Percentiles rank a stretch among this genome's conserved stretches.
phyloP scores from a whole-genome alignment of 2,329 filamentous ascomycete genomes.

The Aureobasidium sp. region DNA sequence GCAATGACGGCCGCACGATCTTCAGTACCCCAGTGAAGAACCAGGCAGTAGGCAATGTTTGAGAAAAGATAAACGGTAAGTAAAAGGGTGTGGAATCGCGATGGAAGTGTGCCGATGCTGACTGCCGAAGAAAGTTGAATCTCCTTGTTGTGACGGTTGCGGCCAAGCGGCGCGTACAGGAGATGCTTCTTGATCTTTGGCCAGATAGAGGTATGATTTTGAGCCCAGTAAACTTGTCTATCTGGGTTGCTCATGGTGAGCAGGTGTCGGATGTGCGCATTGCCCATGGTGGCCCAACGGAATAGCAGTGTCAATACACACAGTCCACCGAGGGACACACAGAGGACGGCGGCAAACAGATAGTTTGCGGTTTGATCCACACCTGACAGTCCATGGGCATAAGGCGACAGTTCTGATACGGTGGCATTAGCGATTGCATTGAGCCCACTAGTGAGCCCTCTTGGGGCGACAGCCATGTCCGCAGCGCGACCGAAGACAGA shows the following conservation, averaged over 20 bases:
- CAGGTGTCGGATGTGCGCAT: constrained; percentile 40
- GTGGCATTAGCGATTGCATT: constrained; percentile 18
- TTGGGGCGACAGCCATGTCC: constrained; percentile 10
- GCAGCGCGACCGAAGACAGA: constrained; percentile 8
- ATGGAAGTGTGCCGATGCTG: constrained; percentile 70
- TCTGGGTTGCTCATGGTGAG: constrained; percentile 36
- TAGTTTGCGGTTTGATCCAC: constrained; percentile 44
- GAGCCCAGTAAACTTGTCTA: constrained; percentile 40
- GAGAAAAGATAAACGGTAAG: constrained; percentile 60
- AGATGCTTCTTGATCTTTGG: constrained; percentile 59
- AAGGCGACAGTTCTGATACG: constrained; percentile 20
- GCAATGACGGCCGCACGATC: constrained; percentile 56
- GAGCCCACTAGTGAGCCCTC: constrained; percentile 16
- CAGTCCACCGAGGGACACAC: constrained; percentile 32
- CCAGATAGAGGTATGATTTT: constrained; percentile 40
- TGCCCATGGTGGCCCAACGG: constrained; percentile 36
- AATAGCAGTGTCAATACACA: constrained; percentile 35
- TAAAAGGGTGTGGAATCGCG: constrained; percentile 67
- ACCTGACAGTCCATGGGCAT: constrained; percentile 40
- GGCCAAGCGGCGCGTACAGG: constrained; percentile 63
- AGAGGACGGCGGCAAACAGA: constrained; percentile 39
- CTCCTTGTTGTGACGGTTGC: constrained; percentile 69
- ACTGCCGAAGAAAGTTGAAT: constrained; percentile 61
- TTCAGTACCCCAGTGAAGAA: constrained; percentile 52
- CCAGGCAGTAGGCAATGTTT: constrained; percentile 71